Evolutionary conservation across 78 protist genomes (phyloP), one percentile per base, ranked within the genome.

Genomic region (Cyanophora paradoxa): DNA sequence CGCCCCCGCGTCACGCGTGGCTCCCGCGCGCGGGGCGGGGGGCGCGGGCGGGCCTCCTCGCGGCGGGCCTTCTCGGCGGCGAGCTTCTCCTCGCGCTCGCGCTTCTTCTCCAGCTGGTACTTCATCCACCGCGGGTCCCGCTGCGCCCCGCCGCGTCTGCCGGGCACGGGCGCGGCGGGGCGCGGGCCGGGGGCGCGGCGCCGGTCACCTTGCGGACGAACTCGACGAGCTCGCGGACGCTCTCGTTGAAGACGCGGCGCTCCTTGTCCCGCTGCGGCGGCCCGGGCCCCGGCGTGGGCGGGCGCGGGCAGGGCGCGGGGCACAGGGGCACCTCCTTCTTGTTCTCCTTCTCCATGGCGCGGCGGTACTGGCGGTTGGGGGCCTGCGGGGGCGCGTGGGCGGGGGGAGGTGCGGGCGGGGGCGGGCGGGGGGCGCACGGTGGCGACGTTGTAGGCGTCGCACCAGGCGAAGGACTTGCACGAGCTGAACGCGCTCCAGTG

Each of bases 341-440:
- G 74, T 90, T 90, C 66, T 88, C 91, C 67, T 85, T 81, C 74
- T 88, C 94, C 78, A 88, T 85, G 30, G 79, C 72, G 42, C 94
- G 73, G 46, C 82, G 78, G 24, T 75, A 33, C 58, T 36, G 30
- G 19, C 93, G 63, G 59, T 82, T 72, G 17, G 85, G 81, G 3
- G 84, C 90, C 17, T 83, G 83, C 1, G 24, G 24, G 13, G n/a
- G n/a, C n/a, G n/a, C n/a, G n/a, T n/a, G n/a, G n/a, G n/a, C n/a
- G n/a, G n/a, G n/a, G n/a, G n/a, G n/a, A n/a, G n/a, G n/a, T n/a
- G n/a, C n/a, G n/a, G n/a, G n/a, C n/a, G n/a, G n/a, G n/a, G n/a
- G n/a, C n/a, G n/a, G n/a, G n/a, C n/a, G n/a, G n/a, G n/a, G n/a
- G n/a, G n/a, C n/a, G n/a, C n/a, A n/a, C n/a, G n/a, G n/a, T n/a